Conservation (phyloP, 352 stramenopile genomes). For the Peronospora belbahrii region DNA sequence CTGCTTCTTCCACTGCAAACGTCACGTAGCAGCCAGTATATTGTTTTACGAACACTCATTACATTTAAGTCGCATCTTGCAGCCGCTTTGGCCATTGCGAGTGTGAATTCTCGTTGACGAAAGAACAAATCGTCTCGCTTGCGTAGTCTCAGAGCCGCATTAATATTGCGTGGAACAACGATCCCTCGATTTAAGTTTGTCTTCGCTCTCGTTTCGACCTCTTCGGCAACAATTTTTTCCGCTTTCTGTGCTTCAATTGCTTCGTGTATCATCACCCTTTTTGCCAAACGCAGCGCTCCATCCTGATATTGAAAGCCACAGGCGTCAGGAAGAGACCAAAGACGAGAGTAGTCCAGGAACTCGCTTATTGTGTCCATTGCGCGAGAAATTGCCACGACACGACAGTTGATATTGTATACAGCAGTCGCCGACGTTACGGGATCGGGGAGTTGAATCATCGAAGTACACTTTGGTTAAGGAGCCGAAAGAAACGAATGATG, state of each 20-base stretch:
- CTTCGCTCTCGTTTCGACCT: conserved; percentile 6
- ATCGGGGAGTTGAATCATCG: conserved; percentile 20
- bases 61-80: conserved; percentile 22
- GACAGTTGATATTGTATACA: conserved; percentile 16
- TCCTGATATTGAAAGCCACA: conserved; percentile 20
- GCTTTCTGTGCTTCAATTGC: conserved; percentile 9
- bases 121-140: conserved; percentile 20
- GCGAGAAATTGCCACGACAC: conserved; percentile 20
- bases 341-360: conserved; percentile 25
- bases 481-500: no score
- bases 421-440: conserved; percentile 14
- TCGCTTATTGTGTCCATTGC: conserved; percentile 26
- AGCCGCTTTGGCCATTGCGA: conserved; percentile 22
- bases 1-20: conserved; percentile 23
- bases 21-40: conserved; percentile 29
- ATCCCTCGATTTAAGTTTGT: conserved; percentile 6
- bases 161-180: conserved; percentile 2
- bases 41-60: conserved; percentile 22
- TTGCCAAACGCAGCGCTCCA: conserved; percentile 17
- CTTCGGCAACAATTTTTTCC: conserved; percentile 7
- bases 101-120: conserved; percentile 21
- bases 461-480: conserved; percentile 3
- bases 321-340: conserved; percentile 23
- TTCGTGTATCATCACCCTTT: conserved; percentile 20
- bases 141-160: conserved; percentile 8